Evolutionary conservation across 345 rosid species (phyloP), one percentile per base, ranked within the genome.

Genomic region (Aurinia saxatilis): DNA sequence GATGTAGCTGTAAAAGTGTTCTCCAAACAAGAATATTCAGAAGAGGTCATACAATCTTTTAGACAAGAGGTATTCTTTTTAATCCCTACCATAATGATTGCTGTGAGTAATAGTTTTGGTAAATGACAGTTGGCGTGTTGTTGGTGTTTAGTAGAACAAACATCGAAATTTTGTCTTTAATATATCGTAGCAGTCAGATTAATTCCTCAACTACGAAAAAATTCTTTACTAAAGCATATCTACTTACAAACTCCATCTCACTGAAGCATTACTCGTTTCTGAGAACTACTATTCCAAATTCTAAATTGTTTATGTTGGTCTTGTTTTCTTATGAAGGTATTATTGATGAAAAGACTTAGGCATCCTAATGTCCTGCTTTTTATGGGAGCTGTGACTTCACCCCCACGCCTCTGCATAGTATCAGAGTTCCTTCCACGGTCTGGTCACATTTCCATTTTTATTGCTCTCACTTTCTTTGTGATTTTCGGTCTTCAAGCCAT

Each of bases 401-500:
- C 95, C 54, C 83, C 81, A 44, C 95, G 86, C 48, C 96, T 93
- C 65, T 93, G 99, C 81, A 93, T 93, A 75, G 85, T 93, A 52
- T 89, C 99, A 15, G 99, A 93, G 80, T 93, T 93, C 78, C 99
- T 93, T 72, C 97, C 99, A 60, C 99, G 99, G 99, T 93, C 53
- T 10, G 39, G 44, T 68, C 77, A 67, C 61, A 47, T 67, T 34
- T 68, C 60, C 46, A 33, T 29, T 48, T 10, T 54, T 45, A 63
- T 29, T 18, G 60, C 25, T 65, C 47, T 34, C 67, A 16, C 55
- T 56, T 71, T 47, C 34, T 54, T 21, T 30, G 2, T 34, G 19
- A 11, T 30, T 54, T 36, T 37, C 0, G 8, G 50, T 35, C 56
- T 15, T 37, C 41, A 61, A 60, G 41, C 73, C 41, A 14, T 37